Evolutionary conservation across 2,329 filamentous ascomycete species (phyloP), one percentile per base, ranked within the genome.

Genomic region (Zarea fungicola): DNA sequence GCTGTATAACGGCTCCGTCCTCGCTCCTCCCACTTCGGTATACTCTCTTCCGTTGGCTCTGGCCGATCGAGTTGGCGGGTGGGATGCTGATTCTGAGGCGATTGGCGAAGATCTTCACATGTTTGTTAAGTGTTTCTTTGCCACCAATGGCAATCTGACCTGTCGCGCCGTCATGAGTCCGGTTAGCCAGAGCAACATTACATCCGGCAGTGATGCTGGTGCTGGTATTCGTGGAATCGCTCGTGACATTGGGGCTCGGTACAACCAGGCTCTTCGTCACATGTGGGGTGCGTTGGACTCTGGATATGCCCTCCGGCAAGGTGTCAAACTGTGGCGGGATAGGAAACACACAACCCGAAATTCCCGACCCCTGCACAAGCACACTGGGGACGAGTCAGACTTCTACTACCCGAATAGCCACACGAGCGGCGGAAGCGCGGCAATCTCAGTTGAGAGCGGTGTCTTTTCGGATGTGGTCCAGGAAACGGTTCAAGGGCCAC

Each of bases 51-150:
- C 84, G 1, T 74, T 89, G 34, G 74, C 78, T 39, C 67, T 89
- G 14, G 77, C 84, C 34, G 83, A 87, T 57, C 75, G 78, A 23
- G 84, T 87, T 25, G 82, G 83, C 9, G 85, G 85, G 22, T 89
- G 84, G 85, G 85, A 88, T 60, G 78, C 79, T 47, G 83, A 80
- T 44, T 74, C 79, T 1, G 84, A 86, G 52, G 84, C 85, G 18
- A 88, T 89, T 56, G 85, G 85, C 36, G 85, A 89, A 65, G 85
- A 88, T 60, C 66, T 88, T 59, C 85, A 89, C 68, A 88, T 88
- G 85, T 85, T 85, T 60, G 73, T 88, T 54, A 88, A 88, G 71
- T 87, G 83, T 63, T 88, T 88, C 69, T 88, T 88, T 55, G 81
- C 83, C 1, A 75, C 87, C 16, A 85, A 84, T 53, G 85, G 85